Conservation (phyloP, 768 basidiomycete species). For the Suillus subluteus region DNA sequence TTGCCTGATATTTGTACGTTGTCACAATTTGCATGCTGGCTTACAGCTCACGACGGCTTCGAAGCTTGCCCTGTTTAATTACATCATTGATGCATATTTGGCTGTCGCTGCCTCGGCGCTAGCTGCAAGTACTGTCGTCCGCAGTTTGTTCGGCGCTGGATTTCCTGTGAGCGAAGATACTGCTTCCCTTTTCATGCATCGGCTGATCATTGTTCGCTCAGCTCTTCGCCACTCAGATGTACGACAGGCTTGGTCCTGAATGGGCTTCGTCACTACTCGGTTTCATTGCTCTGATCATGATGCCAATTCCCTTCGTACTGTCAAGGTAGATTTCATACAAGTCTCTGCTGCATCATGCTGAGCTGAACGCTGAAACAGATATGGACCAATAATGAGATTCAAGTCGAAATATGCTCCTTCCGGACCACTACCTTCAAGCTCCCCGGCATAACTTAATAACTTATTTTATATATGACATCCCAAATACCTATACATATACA, state of each 20-base stretch:
- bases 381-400: slow-evolving; percentile 44
- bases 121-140: slow-evolving; percentile 54
- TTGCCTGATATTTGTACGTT: slow-evolving; percentile 56
- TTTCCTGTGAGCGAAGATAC: slow-evolving; percentile 39
- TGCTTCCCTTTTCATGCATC: neutral
- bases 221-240: slow-evolving; percentile 63
- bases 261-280: slow-evolving; percentile 67
- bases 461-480: too few relatives aligned
- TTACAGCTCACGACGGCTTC: slow-evolving; percentile 8
- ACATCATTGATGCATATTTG: slow-evolving; percentile 64
- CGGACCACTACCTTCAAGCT: slow-evolving; percentile 12
- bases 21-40: slow-evolving; percentile 1
- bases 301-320: slow-evolving; percentile 55
- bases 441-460: slow-evolving; percentile 11
- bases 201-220: slow-evolving; percentile 15
- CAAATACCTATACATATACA: too few relatives aligned
- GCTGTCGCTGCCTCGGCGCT: slow-evolving; percentile 59
- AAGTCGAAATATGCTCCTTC: slow-evolving; percentile 48
- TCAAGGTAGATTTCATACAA: slow-evolving; percentile 21
- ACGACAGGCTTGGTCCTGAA: slow-evolving; percentile 46
- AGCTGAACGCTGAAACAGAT: slow-evolving; percentile 21
- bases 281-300: slow-evolving; percentile 51
- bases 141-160: slow-evolving; percentile 55
- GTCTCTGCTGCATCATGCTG: neutral
- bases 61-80: slow-evolving; percentile 58